Evolutionary conservation across 495 filamentous ascomycete species (phyloP), one percentile per base, ranked within the genome.

Genomic region (Aspergillus taichungensis): DNA sequence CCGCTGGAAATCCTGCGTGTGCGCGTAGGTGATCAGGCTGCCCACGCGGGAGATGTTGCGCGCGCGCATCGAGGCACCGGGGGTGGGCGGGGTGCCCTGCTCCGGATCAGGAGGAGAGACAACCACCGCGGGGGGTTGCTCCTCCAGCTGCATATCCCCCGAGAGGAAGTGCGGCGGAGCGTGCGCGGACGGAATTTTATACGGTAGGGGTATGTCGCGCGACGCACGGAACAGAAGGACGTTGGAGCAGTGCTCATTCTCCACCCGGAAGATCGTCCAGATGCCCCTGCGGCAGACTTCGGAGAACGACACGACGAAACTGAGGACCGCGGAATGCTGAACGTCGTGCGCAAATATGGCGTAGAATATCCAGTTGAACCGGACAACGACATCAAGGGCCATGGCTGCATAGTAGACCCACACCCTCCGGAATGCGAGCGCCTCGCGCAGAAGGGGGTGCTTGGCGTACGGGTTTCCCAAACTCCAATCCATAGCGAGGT

Each of bases 361-460:
- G 65, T 94, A 98, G 59, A 90, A 87, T 40, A 98, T 84, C 92
- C 92, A 98, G 53, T 86, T 85, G 63, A 94, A 96, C 13, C 92
- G 84, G 1, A 98, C 68, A n/a, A 95, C 74, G 0, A 90, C 84
- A 60, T 98, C 88, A 28, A 92, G 18, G 2, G 84, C 54, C 79
- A 95, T 94, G 42, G 90, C 83, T 7, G 60, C 60, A 56, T 96
- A 96, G 67, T 98, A 98, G 6, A 82, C 64, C 81, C 83, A 90
- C 3, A 75, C 68, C 6, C 67, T 69, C 50, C 88, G 88, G 60
- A 87, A 85, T 1, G 82, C 88, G 0, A 89, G 74, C n/a, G 80
- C 78, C 34, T 86, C 75, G n/a, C 92, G 80, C 12, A 98, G 76
- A 40, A 88, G 79, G 0, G 71, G 75, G 43, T 84, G 72, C 32